phyloP scores from a whole-genome alignment of 2,329 filamentous ascomycete genomes.

The Amylocarpus encephaloides region DNA sequence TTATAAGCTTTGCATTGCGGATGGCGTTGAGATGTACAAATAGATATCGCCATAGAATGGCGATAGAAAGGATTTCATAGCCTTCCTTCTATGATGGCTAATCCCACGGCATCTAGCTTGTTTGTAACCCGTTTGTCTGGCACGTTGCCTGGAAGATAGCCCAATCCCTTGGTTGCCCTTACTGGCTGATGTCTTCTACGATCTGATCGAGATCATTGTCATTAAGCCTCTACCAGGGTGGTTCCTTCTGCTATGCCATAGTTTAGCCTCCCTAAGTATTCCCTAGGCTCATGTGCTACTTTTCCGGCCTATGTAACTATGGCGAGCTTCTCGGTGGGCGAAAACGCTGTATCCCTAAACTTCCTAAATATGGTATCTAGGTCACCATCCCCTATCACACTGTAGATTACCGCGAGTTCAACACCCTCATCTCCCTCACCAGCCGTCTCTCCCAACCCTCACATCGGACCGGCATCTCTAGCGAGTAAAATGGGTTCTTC shows the following conservation, averaged over 20 bases:
- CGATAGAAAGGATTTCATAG: not conserved
- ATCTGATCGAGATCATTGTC: too few species aligned
- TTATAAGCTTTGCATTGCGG: slow-evolving; percentile 25
- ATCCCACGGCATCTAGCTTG: too few species aligned
- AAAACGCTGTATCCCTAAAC: too few species aligned
- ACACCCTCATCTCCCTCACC: slow-evolving; percentile 69
- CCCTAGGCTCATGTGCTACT: too few species aligned
- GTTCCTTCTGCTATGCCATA: not conserved
- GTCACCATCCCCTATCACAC: slow-evolving; percentile 26
- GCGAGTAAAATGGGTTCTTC: slow-evolving; percentile 98
- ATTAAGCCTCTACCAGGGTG: too few species aligned
- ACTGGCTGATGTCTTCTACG: too few species aligned
- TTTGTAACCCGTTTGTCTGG: too few species aligned
- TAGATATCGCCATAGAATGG: slow-evolving; percentile 25
- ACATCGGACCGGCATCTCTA: slow-evolving; percentile 95
- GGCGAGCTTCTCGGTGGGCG: too few species aligned
- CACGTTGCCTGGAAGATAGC: too few species aligned
- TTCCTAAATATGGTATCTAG: not conserved
- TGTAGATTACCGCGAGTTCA: slow-evolving; percentile 48
- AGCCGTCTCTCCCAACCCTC: slow-evolving; percentile 90
- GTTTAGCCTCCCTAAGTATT: not conserved
- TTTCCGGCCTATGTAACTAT: too few species aligned
- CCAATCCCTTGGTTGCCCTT: too few species aligned
- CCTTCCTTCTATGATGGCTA: not conserved
- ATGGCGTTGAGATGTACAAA: slow-evolving; percentile 32